A percentile compares a stretch with the other conserved stretches of the same genome.
Conservation (phyloP, 2,329 filamentous ascomycete genomes). For the Byssochlamys sp. region DNA sequence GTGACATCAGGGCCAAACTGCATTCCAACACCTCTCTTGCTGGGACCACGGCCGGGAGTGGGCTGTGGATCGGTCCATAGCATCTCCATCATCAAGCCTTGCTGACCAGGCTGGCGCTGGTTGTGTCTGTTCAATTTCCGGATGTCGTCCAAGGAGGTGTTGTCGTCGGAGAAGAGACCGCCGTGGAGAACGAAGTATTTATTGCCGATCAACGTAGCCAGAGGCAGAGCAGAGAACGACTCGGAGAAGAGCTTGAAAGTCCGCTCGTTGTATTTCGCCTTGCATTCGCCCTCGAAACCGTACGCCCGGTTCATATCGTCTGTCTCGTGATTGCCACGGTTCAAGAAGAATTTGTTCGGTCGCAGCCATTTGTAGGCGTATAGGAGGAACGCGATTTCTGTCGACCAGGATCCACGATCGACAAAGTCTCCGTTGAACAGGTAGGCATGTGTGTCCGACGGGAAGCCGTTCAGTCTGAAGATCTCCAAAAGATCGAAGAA, state of each 20-base stretch:
- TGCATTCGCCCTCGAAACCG: slow-evolving; percentile 96
- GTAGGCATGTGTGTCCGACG: slow-evolving; percentile 79
- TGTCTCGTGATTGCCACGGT: slow-evolving; percentile 96
- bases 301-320: slow-evolving; percentile 99
- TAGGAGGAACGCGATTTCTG: slow-evolving; percentile 84
- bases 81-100: slow-evolving; percentile 99
- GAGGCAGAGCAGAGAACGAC: slow-evolving; percentile 84
- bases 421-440: slow-evolving; percentile 99
- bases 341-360: slow-evolving; percentile 81
- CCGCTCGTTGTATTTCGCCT: slow-evolving; percentile 92
- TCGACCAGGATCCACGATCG: slow-evolving; percentile 93
- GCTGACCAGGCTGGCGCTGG: slow-evolving; percentile 85
- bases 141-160: slow-evolving; percentile 82
- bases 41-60: slow-evolving; percentile 74
- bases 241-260: slow-evolving; percentile 97
- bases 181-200: slow-evolving; percentile 91
- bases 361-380: slow-evolving; percentile 96
- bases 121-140: slow-evolving; percentile 82
- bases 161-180: slow-evolving; percentile 89
- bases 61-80: slow-evolving; percentile 95
- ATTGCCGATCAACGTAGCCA: slow-evolving; percentile 81
- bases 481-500: slow-evolving; percentile 96
- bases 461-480: slow-evolving; percentile 80
- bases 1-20: slow-evolving; percentile 96
- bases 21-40: slow-evolving; percentile 90